Base-by-base conservation (phyloP, 2,329 filamentous ascomycete genomes). In the Diaporthe vexans region DNA sequence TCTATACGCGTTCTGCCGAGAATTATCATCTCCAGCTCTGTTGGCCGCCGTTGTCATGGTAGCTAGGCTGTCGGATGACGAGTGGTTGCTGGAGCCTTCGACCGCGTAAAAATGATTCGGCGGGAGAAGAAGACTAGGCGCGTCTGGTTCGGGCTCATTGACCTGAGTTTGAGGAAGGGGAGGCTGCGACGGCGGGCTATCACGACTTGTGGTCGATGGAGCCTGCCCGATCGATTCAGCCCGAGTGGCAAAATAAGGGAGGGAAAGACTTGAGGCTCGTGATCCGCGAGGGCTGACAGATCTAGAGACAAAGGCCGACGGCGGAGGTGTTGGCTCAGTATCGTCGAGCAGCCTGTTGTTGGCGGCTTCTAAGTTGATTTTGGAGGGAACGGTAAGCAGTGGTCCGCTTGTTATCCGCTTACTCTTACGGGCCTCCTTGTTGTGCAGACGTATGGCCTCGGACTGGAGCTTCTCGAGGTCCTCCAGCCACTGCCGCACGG, bases 401-500 rank as follows among this genome's bases (percentile, higher is more conserved):
- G 77, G 73, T 10, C 75, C 71, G 54, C 77, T 75, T 43, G 63
- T 75, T 11, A 77, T 46, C 46, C 75, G 68, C 77, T 73, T 77
- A 29, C 61, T 73, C 76, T 78, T 79, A 73, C 77, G 78, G 21
- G 79, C 76, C 74, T 82, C 80, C 75, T 81, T 82, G 70, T 78
- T 70, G 74, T 82, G 81, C 58, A 91, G 86, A 68, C 88, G 87
- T 79, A 93, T 92, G 0, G 90, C 86, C 13, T 88, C 90, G 19
- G 83, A 83, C 78, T 93, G 91, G 24, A 93, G 85, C 54, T 88
- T 90, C 76, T 92, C 91, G 13, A 93, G 83, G 75, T 91, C 90
- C 78, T 92, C 88, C 69, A 92, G 86, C 91, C 91, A 93, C 78
- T 92, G 90, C 4, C 88, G 89, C 19, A 93, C 91, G 21, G 91